phyloP scores from a whole-genome alignment of 768 basidiomycete genomes.

The Pulveroboletus ravenelii region DNA sequence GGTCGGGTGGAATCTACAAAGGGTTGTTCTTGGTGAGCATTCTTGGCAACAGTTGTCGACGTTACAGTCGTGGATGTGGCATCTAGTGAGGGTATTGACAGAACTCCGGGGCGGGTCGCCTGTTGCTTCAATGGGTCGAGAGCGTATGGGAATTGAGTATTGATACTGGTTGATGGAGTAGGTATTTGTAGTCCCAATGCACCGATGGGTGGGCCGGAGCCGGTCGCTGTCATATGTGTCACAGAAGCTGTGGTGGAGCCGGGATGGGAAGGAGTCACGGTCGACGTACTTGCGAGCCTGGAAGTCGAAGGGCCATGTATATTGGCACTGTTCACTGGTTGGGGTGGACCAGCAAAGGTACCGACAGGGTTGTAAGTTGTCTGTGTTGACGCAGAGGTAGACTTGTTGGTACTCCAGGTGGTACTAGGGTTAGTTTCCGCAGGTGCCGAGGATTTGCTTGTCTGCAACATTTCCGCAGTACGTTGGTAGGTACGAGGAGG shows the following conservation, averaged over 20 bases:
- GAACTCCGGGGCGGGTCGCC: slow-evolving; percentile 13
- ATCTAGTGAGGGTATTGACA: slow-evolving; percentile 15
- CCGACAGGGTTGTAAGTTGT: not conserved
- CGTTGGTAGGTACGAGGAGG: slow-evolving; percentile 25
- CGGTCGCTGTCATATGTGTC: not conserved
- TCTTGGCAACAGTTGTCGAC: slow-evolving; percentile 16
- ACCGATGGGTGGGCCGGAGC: slow-evolving; percentile 5
- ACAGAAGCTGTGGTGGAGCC: slow-evolving; percentile 1
- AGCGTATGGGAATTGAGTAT: slow-evolving; percentile 8
- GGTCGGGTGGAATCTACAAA: slow-evolving; percentile 17
- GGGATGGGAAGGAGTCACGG: not conserved
- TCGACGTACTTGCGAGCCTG: slow-evolving; percentile 8
- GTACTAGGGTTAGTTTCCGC: not conserved
- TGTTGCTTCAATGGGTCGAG: slow-evolving; percentile 21
- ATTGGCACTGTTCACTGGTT: slow-evolving; percentile 2
- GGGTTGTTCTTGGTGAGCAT: slow-evolving; percentile 18
- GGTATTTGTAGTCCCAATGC: slow-evolving; percentile 8
- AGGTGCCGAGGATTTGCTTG: slow-evolving; percentile 16
- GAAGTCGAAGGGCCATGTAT: slow-evolving; percentile 7
- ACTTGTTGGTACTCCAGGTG: slow-evolving; percentile 7
- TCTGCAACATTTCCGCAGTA: slow-evolving; percentile 17
- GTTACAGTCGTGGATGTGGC: not conserved
- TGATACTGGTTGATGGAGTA: not conserved
- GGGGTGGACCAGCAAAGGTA: slow-evolving; percentile 7
- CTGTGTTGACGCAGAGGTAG: slow-evolving; percentile 3